These are phyloP conservation scores for Dittrichia graveolens DNA, from an alignment of 129 eudicot genomes.

Conservation along the genomic window DNA sequence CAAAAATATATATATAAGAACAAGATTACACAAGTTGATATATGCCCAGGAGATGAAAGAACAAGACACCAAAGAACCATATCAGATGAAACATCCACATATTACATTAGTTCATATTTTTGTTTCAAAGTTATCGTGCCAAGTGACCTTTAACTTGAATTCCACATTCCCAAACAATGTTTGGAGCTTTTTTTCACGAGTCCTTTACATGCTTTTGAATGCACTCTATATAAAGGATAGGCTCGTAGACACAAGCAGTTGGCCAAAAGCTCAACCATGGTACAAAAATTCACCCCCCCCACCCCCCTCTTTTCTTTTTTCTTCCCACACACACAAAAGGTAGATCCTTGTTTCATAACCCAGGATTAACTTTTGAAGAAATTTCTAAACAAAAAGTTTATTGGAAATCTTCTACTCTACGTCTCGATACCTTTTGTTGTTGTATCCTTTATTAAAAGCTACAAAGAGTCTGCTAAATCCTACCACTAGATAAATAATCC, in stretches of 20 bases:
- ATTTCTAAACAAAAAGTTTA: background rate
- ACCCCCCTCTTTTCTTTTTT: background rate
- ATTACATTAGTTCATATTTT: background rate
- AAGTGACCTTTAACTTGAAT: background rate
- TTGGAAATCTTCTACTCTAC: too few relatives aligned
- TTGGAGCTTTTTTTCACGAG: background rate
- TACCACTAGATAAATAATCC: too few relatives aligned
- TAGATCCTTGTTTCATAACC: background rate
- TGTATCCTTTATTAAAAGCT: too few relatives aligned
- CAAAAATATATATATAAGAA: background rate
- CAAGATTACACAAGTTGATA: background rate
- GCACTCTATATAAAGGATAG: too few relatives aligned
- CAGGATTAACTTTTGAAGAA: background rate
- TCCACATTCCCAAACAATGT: background rate
- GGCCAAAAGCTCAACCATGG: background rate
- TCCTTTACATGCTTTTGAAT: background rate
- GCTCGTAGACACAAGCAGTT: too few relatives aligned
- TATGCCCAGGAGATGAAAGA: slow-evolving; percentile 10
- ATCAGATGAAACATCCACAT: background rate
- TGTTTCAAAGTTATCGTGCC: background rate
- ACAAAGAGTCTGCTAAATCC: too few relatives aligned
- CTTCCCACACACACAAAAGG: background rate
- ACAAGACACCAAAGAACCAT: background rate
- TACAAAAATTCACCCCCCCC: too few relatives aligned
- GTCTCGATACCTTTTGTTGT: too few relatives aligned